Percentiles rank a stretch among this genome's conserved stretches.
phyloP scores from a whole-genome alignment of 106 monocot genomes.

The Dioscorea alata region DNA sequence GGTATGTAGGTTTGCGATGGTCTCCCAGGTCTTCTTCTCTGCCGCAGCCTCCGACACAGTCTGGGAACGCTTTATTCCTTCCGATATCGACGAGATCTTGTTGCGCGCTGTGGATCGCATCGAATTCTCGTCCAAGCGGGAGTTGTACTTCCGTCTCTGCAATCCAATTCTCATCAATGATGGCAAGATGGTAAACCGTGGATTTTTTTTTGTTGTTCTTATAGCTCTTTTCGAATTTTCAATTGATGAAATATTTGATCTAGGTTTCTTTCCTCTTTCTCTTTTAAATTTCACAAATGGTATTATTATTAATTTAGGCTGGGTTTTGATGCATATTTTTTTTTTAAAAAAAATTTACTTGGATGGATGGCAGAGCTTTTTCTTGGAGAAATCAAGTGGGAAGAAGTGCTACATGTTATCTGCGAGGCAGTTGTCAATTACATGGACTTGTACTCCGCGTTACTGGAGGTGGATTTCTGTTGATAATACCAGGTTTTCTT shows the following conservation, averaged over 20 bases:
- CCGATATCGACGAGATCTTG: constrained; percentile 24
- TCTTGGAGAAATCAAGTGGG: constrained; percentile 53
- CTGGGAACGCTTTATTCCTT: constrained; percentile 42
- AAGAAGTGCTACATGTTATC: constrained; percentile 63
- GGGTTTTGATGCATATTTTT: too few relatives aligned
- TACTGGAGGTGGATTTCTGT: constrained; percentile 51
- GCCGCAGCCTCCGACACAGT: constrained; percentile 37
- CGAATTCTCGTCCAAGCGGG: constrained; percentile 26
- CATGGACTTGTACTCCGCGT: constrained; percentile 39
- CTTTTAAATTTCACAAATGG: too few relatives aligned
- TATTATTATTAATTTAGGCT: too few relatives aligned
- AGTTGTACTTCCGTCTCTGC: constrained; percentile 45
- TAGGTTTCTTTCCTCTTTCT: too few relatives aligned
- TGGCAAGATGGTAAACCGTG: constrained; percentile 21
- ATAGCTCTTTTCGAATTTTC: too few relatives aligned
- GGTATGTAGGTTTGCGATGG: constrained; percentile 29
- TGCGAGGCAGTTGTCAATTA: constrained; percentile 50
- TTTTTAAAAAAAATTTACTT: too few relatives aligned
- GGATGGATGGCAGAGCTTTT: constrained; percentile 42
- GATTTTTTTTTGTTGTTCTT: too few relatives aligned
- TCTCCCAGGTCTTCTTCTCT: constrained; percentile 22
- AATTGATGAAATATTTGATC: too few relatives aligned
- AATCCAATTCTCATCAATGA: constrained; percentile 37
- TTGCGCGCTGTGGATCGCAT: constrained; percentile 18
- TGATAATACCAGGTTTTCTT: constrained; percentile 39